Evolutionary conservation across 1,284 basidiomycete genomes (phyloP).

Genomic region (Apiotrichum akiyoshidainum): DNA sequence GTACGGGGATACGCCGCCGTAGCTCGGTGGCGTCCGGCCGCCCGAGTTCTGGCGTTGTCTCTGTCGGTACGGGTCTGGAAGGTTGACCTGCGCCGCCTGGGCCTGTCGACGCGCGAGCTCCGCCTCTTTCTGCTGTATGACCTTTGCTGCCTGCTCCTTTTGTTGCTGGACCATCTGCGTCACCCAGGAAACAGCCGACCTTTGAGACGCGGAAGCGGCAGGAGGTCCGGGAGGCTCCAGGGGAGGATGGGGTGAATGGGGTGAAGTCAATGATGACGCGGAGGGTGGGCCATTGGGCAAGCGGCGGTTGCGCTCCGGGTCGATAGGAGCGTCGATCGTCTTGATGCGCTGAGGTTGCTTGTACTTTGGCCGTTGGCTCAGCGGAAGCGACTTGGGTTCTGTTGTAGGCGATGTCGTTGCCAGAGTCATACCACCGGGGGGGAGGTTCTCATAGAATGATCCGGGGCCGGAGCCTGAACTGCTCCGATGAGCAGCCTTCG

Average conservation of each 20-base stretch:
- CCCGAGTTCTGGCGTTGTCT: neutral
- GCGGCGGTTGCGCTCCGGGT: conserved; percentile 8
- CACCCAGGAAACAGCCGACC: no score
- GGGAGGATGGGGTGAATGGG: neutral
- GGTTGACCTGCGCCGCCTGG: no score
- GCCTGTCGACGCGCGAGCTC: no score
- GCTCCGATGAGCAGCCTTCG: neutral
- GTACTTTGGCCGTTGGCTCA: conserved; percentile 21
- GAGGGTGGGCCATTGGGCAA: neutral
- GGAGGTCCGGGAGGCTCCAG: no score
- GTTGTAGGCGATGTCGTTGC: neutral
- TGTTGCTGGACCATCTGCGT: no score
- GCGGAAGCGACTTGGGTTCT: neutral
- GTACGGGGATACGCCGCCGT: neutral
- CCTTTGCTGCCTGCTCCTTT: no score
- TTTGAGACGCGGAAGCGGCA: no score
- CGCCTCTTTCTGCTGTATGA: no score
- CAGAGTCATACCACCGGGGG: neutral
- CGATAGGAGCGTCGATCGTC: conserved; percentile 12
- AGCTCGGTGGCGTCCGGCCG: neutral
- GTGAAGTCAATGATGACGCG: neutral
- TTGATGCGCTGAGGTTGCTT: conserved; percentile 25
- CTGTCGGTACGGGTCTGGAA: no score
- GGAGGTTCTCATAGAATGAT: neutral
- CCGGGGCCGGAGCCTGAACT: neutral